Base-by-base conservation (phyloP, 768 basidiomycete species). In the Suillus clintonianus region DNA sequence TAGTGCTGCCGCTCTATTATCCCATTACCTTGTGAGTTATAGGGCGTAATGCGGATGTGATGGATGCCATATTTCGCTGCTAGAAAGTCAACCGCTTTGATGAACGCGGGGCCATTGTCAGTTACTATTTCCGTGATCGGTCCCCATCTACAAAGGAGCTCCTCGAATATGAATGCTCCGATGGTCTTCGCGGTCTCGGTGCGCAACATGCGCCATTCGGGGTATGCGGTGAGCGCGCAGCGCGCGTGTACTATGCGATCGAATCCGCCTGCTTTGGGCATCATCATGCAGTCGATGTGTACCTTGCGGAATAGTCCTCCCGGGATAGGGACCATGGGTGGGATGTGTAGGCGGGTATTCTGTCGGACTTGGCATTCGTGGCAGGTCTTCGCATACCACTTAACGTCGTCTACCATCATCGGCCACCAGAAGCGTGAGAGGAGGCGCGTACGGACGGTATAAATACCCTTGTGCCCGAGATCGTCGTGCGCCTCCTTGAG, bases 151-250 rank as follows among this genome's bases (percentile, higher is more conserved):
- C 65, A 71, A 3, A 74, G 63, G 8, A 74, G 36, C 4, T 72
- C 68, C 24, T 70, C 59, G 14, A 70, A 72, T 1, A 74, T 63
- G 22, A 69, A 74, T 1, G n/a, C n/a, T n/a, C n/a, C n/a, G n/a
- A 37, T 14, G 0, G 61, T 55, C 0, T 34, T 13, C 0, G 41
- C 64, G 0, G 62, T 76, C 24, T 76, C 67, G 0, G 73, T 71
- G 27, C 73, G 61, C 3, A 73, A 62, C 76, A 79, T 78, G 59
- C 15, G 65, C 57, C 58, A 81, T 76, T 9, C 78, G 24, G 10
- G 68, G 11, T 61, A 66, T 0, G 57, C 36, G 0, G 59, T 53
- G 0, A 68, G 36, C 1, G 58, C 17, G 8, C 63, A 66, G 0
- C 27, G 8, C 1, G 53, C 64, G 2, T 67, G 27, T 69, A 65